Evolutionary conservation across 495 filamentous ascomycete genomes (phyloP), one percentile per base, ranked within the genome.

Genomic region (Hypoxylon rickii): DNA sequence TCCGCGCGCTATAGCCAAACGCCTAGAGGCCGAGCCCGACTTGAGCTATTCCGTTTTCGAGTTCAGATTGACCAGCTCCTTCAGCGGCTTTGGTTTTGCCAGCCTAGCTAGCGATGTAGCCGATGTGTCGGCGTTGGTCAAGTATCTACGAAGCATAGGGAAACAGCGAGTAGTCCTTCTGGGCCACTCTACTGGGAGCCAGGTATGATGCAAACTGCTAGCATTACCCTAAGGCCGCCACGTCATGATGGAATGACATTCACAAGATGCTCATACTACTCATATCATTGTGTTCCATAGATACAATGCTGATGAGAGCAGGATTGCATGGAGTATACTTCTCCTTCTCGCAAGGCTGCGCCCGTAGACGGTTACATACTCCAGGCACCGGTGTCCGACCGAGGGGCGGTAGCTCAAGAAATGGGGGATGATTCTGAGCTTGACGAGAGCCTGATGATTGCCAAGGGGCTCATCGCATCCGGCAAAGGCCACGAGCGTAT

Each of bases 181-280:
- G 81, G 94, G 94, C 7, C 90, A 96, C 58, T 92, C 87, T 2
- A 83, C 79, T 8, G 94, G 94, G 1, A 90, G 88, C 54, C 94
- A 96, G 63, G 68, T 70, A 56, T 44, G 44, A 7, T 33, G 0
- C 37, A 20, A 31, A 17, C 37, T 10, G 10, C 12, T 38, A 4
- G 7, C 13, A 18, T n/a, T 12, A 34, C 11, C 16, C 15, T 1
- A 10, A 11, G n/a, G n/a, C n/a, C n/a, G 16, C 22, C 3, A 18
- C n/a, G 16, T 36, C 3, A 18, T 15, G n/a, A 12, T 12, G 21
- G 11, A 3, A 16, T 42, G 26, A 15, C 42, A 1, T 16, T 40
- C 13, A 11, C 4, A 38, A 11, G 22, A 33, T 15, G 26, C 11
- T 5, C 5, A 31, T 11, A 5, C 11, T 5, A 5, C 26, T 13